Evolutionary conservation across 2,329 filamentous ascomycete genomes (phyloP).

Genomic region (Fusarium buxicola): DNA sequence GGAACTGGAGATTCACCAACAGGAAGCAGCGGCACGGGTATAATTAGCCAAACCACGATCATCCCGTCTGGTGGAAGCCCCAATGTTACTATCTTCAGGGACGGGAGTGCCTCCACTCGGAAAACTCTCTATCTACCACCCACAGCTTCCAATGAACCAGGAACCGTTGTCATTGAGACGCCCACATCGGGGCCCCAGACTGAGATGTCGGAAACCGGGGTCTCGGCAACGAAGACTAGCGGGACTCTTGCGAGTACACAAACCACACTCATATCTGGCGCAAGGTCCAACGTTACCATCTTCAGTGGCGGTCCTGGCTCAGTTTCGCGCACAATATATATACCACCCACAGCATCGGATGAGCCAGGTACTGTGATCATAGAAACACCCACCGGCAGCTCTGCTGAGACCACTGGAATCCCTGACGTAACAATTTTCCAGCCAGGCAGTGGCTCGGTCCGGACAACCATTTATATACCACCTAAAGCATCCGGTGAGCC

Average conservation of each 20-base stretch:
- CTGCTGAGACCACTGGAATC: no score
- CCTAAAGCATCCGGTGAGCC: slow-evolving; percentile 6
- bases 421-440: slow-evolving; percentile 12
- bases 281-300: background rate
- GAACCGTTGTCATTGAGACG: slow-evolving; percentile 12
- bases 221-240: no score
- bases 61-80: background rate
- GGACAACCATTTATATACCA: slow-evolving; percentile 16
- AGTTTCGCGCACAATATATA: background rate
- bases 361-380: background rate
- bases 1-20: background rate
- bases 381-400: no score
- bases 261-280: no score
- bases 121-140: background rate
- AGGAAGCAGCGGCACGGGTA: background rate
- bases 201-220: background rate
- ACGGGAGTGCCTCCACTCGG: background rate
- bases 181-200: background rate
- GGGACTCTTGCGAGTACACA: no score
- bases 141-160: background rate
- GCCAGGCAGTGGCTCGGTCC: slow-evolving; percentile 1
- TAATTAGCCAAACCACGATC: no score
- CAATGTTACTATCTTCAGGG: background rate
- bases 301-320: background rate
- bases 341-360: background rate